Conservation (phyloP, 139 green algal species). For the Tetraselmis striata region DNA sequence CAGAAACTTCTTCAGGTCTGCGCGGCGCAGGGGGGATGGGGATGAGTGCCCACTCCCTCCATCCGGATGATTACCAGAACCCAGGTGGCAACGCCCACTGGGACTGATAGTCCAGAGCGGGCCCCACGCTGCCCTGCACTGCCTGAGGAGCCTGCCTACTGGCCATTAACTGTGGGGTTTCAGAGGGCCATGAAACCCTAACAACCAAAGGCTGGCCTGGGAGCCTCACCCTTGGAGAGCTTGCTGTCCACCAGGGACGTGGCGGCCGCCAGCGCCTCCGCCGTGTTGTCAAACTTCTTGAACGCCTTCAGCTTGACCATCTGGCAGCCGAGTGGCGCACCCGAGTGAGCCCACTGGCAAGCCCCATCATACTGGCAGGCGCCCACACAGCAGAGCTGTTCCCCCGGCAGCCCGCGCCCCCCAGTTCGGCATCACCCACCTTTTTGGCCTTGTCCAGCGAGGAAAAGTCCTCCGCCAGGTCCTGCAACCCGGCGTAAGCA, state of each 20-base stretch:
- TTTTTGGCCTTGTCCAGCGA: constrained; percentile 33
- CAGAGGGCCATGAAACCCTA: not conserved
- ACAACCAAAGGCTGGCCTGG: not conserved
- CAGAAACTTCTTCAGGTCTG: constrained; percentile 96
- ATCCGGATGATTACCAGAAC: too few species aligned
- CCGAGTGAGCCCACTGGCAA: not conserved
- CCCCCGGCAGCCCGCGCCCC: not conserved
- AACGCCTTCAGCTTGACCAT: constrained; percentile 97
- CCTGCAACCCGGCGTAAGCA: too few species aligned
- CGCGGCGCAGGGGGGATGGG: too few species aligned
- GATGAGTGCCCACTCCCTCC: not conserved
- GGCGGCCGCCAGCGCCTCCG: constrained; percentile 88
- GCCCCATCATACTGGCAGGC: not conserved
- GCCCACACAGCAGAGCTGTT: too few species aligned
- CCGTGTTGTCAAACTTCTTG: constrained; percentile 95
- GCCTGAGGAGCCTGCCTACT: too few species aligned
- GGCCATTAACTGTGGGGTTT: too few species aligned
- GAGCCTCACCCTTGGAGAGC: constrained; percentile 84
- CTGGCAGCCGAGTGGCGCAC: too few species aligned
- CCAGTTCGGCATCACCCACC: constrained; percentile 3
- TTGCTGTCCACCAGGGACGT: constrained; percentile 92
- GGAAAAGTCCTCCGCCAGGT: constrained; percentile 38
- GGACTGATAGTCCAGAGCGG: too few species aligned
- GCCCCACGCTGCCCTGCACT: too few species aligned
- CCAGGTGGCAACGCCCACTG: too few species aligned